These are phyloP conservation scores for Starmera amethionina DNA, from an alignment of 805 yeast species.

Conservation along the genomic window DNA sequence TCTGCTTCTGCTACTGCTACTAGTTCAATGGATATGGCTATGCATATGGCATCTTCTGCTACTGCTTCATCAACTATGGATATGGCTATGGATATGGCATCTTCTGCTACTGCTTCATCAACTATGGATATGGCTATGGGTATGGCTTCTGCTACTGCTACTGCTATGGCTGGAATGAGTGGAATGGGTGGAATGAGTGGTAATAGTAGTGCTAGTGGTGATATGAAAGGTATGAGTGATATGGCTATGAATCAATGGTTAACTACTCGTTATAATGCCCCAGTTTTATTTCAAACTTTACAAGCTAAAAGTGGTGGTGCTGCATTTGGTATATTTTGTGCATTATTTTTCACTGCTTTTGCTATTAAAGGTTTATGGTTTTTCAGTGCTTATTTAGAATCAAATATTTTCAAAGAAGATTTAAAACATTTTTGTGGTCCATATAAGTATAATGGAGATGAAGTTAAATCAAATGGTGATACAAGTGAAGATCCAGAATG, in stretches of 20 bases:
- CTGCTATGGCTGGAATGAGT: conserved; percentile 6
- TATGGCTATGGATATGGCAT: conserved; percentile 6
- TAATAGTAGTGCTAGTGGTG: conserved; percentile 6
- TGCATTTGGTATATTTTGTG: conserved; percentile 66
- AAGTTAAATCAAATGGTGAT: background rate
- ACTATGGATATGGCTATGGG: conserved; percentile 6
- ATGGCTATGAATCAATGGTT: conserved; percentile 46
- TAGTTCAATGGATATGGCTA: background rate
- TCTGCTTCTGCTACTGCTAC: background rate
- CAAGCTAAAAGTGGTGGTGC: conserved; percentile 44
- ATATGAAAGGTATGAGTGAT: conserved; percentile 10
- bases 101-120: background rate
- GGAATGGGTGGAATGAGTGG: conserved; percentile 22
- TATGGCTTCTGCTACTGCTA: conserved; percentile 1
- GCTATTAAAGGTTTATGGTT: conserved; percentile 51
- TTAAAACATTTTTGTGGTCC: background rate
- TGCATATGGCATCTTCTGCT: background rate
- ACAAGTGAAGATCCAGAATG: background rate
- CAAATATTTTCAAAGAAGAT: conserved; percentile 33
- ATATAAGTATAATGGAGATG: background rate
- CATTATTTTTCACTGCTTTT: conserved; percentile 50
- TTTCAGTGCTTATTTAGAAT: conserved; percentile 54
- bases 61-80: background rate
- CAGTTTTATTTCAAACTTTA: conserved; percentile 51
- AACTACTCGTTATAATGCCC: conserved; percentile 39